Base-by-base conservation (phyloP, 2,329 filamentous ascomycete species). In the Aureobasidium namibiae region DNA sequence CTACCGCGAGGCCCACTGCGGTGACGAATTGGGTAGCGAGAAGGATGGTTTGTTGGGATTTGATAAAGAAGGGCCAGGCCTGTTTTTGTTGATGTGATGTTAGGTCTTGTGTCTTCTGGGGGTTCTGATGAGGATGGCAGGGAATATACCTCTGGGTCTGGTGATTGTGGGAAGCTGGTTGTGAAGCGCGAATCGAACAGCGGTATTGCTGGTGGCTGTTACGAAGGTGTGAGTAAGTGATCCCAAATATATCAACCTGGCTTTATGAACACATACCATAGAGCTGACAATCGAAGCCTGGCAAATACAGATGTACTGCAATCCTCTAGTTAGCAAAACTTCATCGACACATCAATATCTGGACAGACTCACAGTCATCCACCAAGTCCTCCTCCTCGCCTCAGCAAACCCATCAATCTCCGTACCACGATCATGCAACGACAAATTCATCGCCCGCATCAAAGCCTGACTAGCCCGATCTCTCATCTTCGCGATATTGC, bases 221-320 rank as follows among this genome's bases (percentile, higher is more conserved):
- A 4, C 4, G 4, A 53, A 18, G 21, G 38, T 48, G 48, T 48
- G 23, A 29, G n/a, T 21, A 16, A 26, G 5, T 21, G 18, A 23
- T 2, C 42, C 21, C 38, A 7, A 10, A 16, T 41, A 3, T 14
- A 23, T 23, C 36, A 36, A n/a, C 9, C 9, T 42, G 13, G 10
- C 39, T 53, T 26, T 24, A 24, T 58, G 62, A 29, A 38, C 14
- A 70, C 62, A 72, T 78, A 76, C 52, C 62, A 73, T 75, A 59
- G 77, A 79, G 67, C 76, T 79, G 23, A 81, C 76, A 56, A 81
- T 80, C 1, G 77, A 75, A 11, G 73, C 76, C 64, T 82, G 79
- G 42, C 77, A 79, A 5, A 76, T 75, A 60, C 74, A 76, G 16
- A 80, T 73, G 60, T 81, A 82, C 70, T 78, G 62, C 14, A 26